phyloP scores from a whole-genome alignment of 2,329 filamentous ascomycete genomes.

The Scedosporium minutisporum region DNA sequence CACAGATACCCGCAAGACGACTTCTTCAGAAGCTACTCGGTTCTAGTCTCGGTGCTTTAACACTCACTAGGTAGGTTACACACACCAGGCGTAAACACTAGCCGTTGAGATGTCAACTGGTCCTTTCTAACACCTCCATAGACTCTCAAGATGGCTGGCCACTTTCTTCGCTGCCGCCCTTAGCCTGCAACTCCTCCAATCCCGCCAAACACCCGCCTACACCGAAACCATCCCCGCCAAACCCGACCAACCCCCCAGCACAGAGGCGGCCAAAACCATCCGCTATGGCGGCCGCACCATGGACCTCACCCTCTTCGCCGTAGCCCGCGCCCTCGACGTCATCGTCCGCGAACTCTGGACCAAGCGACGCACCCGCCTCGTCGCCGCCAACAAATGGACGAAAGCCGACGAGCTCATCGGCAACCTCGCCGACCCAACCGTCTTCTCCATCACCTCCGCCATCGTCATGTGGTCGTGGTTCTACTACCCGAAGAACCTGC shows the following conservation, averaged over 20 bases:
- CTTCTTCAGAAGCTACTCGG: constrained; percentile 7
- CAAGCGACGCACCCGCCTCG: constrained; percentile 23
- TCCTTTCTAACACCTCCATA: constrained; percentile 16
- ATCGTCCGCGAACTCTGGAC: constrained; percentile 58
- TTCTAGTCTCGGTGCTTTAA: background rate
- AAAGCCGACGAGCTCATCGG: constrained; percentile 25
- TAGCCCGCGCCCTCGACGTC: constrained; percentile 63
- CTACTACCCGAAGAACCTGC: constrained; percentile 62
- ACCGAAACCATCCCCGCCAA: constrained; percentile 26
- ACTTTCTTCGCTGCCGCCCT: constrained; percentile 50
- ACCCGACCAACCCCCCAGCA: constrained; percentile 16
- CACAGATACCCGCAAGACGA: constrained; percentile 5
- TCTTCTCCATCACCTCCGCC: constrained; percentile 64
- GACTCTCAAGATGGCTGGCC: constrained; percentile 43
- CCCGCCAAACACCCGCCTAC: constrained; percentile 36
- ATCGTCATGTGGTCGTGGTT: constrained; percentile 88
- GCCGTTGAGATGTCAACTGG: background rate
- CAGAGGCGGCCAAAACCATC: constrained; percentile 12
- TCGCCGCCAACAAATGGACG: constrained; percentile 31
- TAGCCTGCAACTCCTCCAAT: constrained; percentile 47
- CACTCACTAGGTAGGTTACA: constrained; percentile 5
- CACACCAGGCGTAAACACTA: background rate
- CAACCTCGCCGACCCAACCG: constrained; percentile 46
- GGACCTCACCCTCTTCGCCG: constrained; percentile 72
- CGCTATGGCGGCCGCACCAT: constrained; percentile 60